Evolutionary conservation across 768 basidiomycete genomes (phyloP).

Genomic region (Stropharia rugosoannulata): DNA sequence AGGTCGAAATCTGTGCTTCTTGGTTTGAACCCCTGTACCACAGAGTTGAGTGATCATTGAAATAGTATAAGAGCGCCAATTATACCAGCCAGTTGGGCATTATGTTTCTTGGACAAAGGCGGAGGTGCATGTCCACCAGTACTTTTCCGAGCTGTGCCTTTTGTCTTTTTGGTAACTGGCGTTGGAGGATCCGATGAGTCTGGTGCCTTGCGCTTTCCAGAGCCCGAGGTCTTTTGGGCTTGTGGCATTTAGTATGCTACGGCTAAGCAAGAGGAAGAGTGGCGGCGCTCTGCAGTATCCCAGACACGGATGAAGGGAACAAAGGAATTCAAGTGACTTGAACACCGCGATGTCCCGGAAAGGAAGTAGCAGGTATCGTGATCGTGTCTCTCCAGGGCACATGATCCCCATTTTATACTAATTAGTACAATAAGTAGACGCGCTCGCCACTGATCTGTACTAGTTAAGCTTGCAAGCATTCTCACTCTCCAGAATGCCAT

Average conservation of each 20-base stretch:
- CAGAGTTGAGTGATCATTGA: background rate
- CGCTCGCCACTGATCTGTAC: background rate
- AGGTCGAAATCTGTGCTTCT: conserved; percentile 76
- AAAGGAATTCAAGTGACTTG: conserved; percentile 13
- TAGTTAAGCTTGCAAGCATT: background rate
- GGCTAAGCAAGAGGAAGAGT: conserved; percentile 6
- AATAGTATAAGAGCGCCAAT: background rate
- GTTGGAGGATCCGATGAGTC: conserved; percentile 43
- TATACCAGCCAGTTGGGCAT: background rate
- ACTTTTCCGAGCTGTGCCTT: conserved; percentile 79
- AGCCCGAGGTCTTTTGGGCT: conserved; percentile 50
- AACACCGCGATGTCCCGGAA: conserved; percentile 26
- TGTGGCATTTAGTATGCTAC: conserved; percentile 54
- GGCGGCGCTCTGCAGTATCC: background rate
- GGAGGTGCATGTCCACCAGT: conserved; percentile 68
- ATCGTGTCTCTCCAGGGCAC: conserved; percentile 17
- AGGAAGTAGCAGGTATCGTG: conserved; percentile 22
- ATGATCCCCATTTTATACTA: conserved; percentile 5
- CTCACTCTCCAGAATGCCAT: conserved; percentile 15
- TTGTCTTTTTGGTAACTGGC: conserved; percentile 49
- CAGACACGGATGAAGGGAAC: conserved; percentile 2
- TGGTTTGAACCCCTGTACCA: conserved; percentile 13
- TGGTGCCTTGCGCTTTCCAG: conserved; percentile 48
- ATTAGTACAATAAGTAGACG: conserved; percentile 20
- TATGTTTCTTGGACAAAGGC: conserved; percentile 22